phyloP scores from a whole-genome alignment of 345 rosid genomes.

The Rhodomyrtus tomentosa region DNA sequence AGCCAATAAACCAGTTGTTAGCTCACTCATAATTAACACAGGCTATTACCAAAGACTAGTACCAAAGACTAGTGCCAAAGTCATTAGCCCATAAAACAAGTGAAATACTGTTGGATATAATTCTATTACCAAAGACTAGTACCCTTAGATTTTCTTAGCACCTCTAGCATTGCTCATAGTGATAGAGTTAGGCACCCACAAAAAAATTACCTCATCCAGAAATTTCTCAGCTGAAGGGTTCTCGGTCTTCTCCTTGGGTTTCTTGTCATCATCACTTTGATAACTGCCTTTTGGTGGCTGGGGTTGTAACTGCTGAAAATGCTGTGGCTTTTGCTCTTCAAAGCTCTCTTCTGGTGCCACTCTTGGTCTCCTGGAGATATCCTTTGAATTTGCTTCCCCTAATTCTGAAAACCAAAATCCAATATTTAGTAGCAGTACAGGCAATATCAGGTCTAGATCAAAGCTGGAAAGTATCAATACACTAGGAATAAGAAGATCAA shows the following conservation, averaged over 20 bases:
- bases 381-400: not conserved
- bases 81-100: not conserved
- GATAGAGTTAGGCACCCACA: not conserved
- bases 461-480: not conserved
- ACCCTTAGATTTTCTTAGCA: not conserved
- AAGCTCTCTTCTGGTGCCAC: not conserved
- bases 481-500: not conserved
- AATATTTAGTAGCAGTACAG: not conserved
- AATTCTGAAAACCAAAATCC: not conserved
- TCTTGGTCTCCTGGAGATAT: not conserved
- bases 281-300: not conserved
- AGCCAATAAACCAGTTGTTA: not conserved
- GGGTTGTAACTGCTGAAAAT: not conserved
- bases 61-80: no score
- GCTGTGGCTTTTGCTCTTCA: not conserved
- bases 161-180: not conserved
- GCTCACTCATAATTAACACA: not conserved
- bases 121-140: not conserved
- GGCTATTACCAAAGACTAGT: no score
- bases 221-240: not conserved
- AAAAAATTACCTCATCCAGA: not conserved
- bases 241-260: not conserved
- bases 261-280: not conserved
- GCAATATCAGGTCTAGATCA: not conserved
- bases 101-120: not conserved